Conservation (phyloP, 495 filamentous ascomycete species). For the Hyphodiscus hymeniophilus region DNA sequence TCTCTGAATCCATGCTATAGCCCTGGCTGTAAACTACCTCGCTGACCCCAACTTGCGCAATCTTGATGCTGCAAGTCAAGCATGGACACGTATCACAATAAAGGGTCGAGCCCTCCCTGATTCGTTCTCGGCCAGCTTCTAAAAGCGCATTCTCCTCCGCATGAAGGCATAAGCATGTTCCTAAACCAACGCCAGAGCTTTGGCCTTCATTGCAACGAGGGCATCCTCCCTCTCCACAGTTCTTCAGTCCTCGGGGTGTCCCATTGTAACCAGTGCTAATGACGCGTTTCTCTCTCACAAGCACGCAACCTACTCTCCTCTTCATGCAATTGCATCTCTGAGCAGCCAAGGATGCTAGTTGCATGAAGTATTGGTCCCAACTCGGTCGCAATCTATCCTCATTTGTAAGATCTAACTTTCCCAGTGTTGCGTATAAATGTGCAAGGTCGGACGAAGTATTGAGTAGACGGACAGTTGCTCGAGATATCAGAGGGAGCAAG, state of each 20-base stretch:
- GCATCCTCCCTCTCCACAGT: slow-evolving; percentile 93
- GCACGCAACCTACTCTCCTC: slow-evolving; percentile 84
- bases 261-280: slow-evolving; percentile 98
- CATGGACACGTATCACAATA: slow-evolving; percentile 98
- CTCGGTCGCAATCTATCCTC: slow-evolving; percentile 76
- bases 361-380: slow-evolving; percentile 99
- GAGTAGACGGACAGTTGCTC: slow-evolving; percentile 74
- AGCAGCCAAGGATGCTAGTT: slow-evolving; percentile 82
- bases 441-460: slow-evolving; percentile 69
- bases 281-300: slow-evolving; percentile 82
- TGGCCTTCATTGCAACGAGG: slow-evolving; percentile 71
- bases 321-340: slow-evolving; percentile 98
- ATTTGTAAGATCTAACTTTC: slow-evolving; percentile 63
- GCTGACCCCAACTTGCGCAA: slow-evolving; percentile 86
- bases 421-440: slow-evolving; percentile 59
- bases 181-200: slow-evolving; percentile 62
- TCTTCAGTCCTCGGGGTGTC: slow-evolving; percentile 74
- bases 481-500: slow-evolving; percentile 62
- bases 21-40: slow-evolving; percentile 92
- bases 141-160: slow-evolving; percentile 95
- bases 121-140: slow-evolving; percentile 86
- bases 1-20: slow-evolving; percentile 87
- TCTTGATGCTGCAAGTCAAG: slow-evolving; percentile 97
- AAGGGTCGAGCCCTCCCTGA: slow-evolving; percentile 62
- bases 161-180: slow-evolving; percentile 88